A percentile compares a stretch with the other conserved stretches of the same genome.
Conservation (phyloP, 306 rosid genomes). For the Quercus variabilis region DNA sequence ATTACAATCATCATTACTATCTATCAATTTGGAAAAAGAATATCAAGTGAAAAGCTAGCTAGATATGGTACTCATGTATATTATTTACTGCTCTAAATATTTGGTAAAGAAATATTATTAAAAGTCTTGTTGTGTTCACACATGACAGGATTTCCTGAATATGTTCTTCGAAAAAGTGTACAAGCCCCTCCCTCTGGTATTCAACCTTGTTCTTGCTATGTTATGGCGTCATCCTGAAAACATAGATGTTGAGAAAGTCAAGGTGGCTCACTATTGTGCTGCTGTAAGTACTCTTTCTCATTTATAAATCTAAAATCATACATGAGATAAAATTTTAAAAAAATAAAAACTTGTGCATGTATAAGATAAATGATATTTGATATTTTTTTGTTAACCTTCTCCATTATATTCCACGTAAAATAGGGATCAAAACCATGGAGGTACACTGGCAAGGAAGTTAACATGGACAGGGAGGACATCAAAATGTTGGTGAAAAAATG, state of each 20-base stretch:
- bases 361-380: not conserved
- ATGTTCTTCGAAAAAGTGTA: constrained; percentile 49
- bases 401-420: not conserved
- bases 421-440: constrained; percentile 76
- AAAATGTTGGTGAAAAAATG: constrained; percentile 52
- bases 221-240: constrained; percentile 71
- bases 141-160: constrained; percentile 55
- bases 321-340: not conserved
- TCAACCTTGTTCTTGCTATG: constrained; percentile 61
- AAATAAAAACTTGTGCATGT: no score
- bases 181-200: constrained; percentile 51
- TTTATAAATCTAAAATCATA: not conserved
- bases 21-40: not conserved
- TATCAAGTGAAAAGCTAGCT: not conserved
- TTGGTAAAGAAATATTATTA: not conserved
- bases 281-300: constrained; percentile 36
- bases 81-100: not conserved
- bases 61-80: not conserved
- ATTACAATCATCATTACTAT: not conserved
- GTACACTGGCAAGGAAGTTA: constrained; percentile 54
- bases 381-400: not conserved
- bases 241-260: constrained; percentile 40
- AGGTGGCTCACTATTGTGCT: constrained; percentile 72
- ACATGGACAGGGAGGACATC: constrained; percentile 65
- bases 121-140: not conserved